Evolutionary conservation across 352 stramenopile species (phyloP), one percentile per base, ranked within the genome.

Genomic region (Albugo laibachii): DNA sequence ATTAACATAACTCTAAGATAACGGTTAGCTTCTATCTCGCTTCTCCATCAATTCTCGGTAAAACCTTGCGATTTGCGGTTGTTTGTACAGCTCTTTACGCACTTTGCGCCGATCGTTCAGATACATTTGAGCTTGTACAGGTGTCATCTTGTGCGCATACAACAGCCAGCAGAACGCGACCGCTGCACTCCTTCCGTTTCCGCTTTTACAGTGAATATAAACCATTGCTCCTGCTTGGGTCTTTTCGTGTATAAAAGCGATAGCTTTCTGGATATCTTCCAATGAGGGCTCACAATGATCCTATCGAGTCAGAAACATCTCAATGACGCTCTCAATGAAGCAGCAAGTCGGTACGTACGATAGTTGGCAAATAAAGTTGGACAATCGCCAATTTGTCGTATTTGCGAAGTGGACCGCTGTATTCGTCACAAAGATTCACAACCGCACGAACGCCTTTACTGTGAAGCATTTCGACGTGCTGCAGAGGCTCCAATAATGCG

Each of bases 341-440:
- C 1, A n/a, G 38, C 3, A 24, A 19, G 3, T 10, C 61, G 54
- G 81, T 69, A 53, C 89, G 62, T 69, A 93, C 80, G 6, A 95
- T 83, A 5, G 88, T 97, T 3, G 79, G 86, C 1, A 96, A 59
- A 31, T 70, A 66, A 13, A 97, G 66, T 42, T 96, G 75, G 38
- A 77, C 57, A n/a, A 96, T 94, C 43, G 85, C 73, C 10, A 85
- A 56, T 48, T 79, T 69, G 46, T 69, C 60, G 66, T 98, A 98
- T 45, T 87, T 67, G 16, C 58, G 54, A 15, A 81, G 48, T 2
- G 93, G 93, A 0, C 93, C 93, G 2, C 50, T 40, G 56, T 97
- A 98, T 63, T 98, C 93, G 53, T 97, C 88, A 56, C 91, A 98
- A 50, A 98, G 69, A 50, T 98, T 98, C 34, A 97, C 68, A 12